phyloP scores from a whole-genome alignment of 148 eudicot species.

The Rhododendron ovatum region DNA sequence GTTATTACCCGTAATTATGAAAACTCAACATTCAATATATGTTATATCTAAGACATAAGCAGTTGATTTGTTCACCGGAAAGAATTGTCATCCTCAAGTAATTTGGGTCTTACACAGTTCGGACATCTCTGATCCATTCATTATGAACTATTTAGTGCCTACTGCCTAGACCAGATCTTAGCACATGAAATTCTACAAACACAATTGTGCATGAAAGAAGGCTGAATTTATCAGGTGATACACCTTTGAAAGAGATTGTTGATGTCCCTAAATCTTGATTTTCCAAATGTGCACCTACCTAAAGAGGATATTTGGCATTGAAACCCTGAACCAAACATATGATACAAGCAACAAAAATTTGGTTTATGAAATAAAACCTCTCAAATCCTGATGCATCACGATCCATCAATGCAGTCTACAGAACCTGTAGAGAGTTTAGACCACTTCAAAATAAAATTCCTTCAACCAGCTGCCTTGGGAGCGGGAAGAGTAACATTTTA shows the following conservation, averaged over 20 bases:
- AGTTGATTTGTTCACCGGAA: not conserved
- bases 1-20: not conserved
- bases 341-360: not conserved
- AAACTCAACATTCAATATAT: not conserved
- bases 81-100: not conserved
- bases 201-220: not conserved
- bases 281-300: not conserved
- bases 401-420: not conserved
- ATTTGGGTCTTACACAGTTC: not conserved
- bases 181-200: not conserved
- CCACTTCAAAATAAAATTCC: not conserved
- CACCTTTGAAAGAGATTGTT: not conserved
- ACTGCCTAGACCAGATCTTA: not conserved
- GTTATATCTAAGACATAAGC: not conserved
- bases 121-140: not conserved
- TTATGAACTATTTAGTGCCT: not conserved
- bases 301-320: not conserved
- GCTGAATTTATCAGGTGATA: not conserved
- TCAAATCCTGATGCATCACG: not conserved
- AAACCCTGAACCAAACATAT: not conserved
- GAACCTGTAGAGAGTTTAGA: not conserved
- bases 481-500: not conserved
- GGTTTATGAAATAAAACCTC: not conserved
- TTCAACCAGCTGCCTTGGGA: not conserved
- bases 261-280: not conserved